These are phyloP conservation scores for Saccharomyces jurei DNA, from an alignment of 805 yeast species.

Conservation along the genomic window DNA sequence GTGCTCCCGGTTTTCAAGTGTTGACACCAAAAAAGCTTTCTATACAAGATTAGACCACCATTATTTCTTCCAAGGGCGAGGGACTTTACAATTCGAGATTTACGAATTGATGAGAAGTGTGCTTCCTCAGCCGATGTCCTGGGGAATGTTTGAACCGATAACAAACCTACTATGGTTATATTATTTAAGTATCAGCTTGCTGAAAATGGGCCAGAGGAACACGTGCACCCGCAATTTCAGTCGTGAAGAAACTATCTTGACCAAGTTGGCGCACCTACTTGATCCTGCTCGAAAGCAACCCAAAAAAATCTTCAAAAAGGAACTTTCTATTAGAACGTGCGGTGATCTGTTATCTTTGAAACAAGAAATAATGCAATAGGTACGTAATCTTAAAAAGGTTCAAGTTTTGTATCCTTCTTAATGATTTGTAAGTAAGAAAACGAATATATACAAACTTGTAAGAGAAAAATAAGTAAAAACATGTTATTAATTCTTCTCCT, in stretches of 20 bases:
- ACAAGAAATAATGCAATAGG: not conserved
- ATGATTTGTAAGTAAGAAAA: not conserved
- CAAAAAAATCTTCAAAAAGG: slow-evolving; percentile 10
- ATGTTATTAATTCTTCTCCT: not conserved
- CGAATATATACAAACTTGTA: not conserved
- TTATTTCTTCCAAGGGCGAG: slow-evolving; percentile 49
- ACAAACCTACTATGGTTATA: slow-evolving; percentile 62
- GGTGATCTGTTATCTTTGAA: slow-evolving; percentile 12
- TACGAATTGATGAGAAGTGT: slow-evolving; percentile 46
- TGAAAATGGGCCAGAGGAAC: slow-evolving; percentile 26
- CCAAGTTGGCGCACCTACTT: slow-evolving; percentile 10
- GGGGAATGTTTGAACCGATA: slow-evolving; percentile 28
- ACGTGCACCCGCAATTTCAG: not conserved
- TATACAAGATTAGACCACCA: slow-evolving; percentile 60
- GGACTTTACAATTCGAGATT: slow-evolving; percentile 54
- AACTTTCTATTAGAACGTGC: slow-evolving; percentile 12
- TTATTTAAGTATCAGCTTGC: slow-evolving; percentile 45
- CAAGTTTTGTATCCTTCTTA: not conserved
- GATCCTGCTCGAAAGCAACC: slow-evolving; percentile 6
- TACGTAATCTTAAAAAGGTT: not conserved
- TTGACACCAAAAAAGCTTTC: slow-evolving; percentile 19
- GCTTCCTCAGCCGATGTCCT: slow-evolving; percentile 16
- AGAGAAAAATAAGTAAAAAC: not conserved
- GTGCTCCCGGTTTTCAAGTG: slow-evolving; percentile 29
- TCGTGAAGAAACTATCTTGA: slow-evolving; percentile 2